Base-by-base conservation (phyloP, 1,139 yeast genomes). In the Yamadazyma sp. region DNA sequence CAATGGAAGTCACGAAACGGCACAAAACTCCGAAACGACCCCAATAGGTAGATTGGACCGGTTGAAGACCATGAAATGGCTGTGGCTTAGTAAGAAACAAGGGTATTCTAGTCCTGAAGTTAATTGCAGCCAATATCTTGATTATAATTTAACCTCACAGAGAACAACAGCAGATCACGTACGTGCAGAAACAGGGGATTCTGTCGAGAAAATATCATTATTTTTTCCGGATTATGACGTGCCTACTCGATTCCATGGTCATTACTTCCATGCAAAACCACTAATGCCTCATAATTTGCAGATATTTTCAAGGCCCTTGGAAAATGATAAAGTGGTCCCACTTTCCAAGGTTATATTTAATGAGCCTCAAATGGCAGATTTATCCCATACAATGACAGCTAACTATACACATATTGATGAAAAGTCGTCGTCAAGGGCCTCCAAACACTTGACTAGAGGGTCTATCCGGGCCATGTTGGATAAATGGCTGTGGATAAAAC, bases 291-390 rank as follows among this genome's bases (percentile, higher is more conserved):
- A 27, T 25, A n/a, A 25, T 27, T 12, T 15, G 29, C 20, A 41
- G 25, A 17, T 43, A 38, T 27, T 35, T 26, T 45, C 38, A 11
- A 34, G 39, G 21, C 37, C 32, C 22, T 45, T 45, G 41, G 33
- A 35, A 37, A 46, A 42, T 29, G 42, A 35, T 14, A 38, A 46
- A 38, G 41, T 47, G 43, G 41, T 46, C 14, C 51, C 51, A 47
- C 45, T 46, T 31, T 39, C 47, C 11, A 40, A 43, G 15, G 35
- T 33, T n/a, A 23, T 44, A 43, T 43, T 46, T 41, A 44, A 35
- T 24, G 38, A 32, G 12, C 20, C 32, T 9, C 31, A 35, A 27
- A 14, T 9, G 11, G n/a, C 7, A 6, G 12, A 11, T 27, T 27
- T 27, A 6, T 3, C 20, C 6, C 18, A 11, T 3, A 4, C 12